Evolutionary conservation across 768 basidiomycete genomes (phyloP).

Genomic region (Naganishia onofrii): DNA sequence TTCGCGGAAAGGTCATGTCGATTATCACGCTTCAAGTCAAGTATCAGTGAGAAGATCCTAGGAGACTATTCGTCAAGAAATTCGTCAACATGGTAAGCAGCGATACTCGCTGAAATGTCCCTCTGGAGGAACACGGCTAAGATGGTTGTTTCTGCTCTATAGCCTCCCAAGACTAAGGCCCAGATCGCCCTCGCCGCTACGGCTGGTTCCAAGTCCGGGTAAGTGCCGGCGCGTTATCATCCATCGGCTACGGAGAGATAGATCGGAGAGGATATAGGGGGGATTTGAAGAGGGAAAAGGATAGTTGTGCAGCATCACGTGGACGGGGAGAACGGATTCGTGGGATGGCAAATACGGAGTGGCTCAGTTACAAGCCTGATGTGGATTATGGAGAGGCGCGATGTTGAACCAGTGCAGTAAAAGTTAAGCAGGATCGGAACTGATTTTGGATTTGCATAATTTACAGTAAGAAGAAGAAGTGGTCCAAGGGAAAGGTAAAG

Average conservation of each 20-base stretch:
- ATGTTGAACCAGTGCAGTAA: too few species aligned
- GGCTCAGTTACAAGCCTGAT: not conserved
- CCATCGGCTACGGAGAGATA: not conserved
- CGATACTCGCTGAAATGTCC: not conserved
- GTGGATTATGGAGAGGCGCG: too few species aligned
- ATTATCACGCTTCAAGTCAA: not conserved
- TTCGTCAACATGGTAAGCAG: slow-evolving; percentile 25
- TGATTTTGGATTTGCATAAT: not conserved
- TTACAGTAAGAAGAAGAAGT: slow-evolving; percentile 93
- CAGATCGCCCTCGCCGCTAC: slow-evolving; percentile 52
- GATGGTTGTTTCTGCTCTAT: not conserved
- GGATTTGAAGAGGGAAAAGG: not conserved
- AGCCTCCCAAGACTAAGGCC: slow-evolving; percentile 51
- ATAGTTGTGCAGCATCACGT: not conserved
- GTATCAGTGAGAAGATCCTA: not conserved
- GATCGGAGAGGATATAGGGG: not conserved
- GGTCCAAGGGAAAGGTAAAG: slow-evolving; percentile 99
- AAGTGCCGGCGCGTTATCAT: slow-evolving; percentile 33
- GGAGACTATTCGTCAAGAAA: slow-evolving; percentile 25
- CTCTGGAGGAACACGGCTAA: not conserved
- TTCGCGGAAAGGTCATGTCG: slow-evolving; percentile 2
- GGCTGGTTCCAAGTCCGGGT: slow-evolving; percentile 52
- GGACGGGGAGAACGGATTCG: too few species aligned
- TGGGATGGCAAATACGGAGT: not conserved
- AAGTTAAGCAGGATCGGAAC: not conserved